Base-by-base conservation (phyloP, 805 yeast genomes). In the Debaryomyces prosopidis region DNA sequence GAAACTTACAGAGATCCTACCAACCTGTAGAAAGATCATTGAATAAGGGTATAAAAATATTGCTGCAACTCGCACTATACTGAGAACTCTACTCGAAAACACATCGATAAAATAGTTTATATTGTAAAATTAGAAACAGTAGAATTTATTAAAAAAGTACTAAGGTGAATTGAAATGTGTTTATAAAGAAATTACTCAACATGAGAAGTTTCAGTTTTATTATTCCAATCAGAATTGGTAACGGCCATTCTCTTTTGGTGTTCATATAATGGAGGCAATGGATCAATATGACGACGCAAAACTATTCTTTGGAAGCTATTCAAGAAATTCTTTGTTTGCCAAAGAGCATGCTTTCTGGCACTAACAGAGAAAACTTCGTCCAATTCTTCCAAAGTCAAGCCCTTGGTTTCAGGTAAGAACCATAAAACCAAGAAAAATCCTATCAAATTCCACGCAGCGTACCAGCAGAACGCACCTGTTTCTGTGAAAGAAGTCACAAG, bases 391-490 rank as follows among this genome's bases (percentile, higher is more conserved):
- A 86, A 76, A 0, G 91, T 83, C 50, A 82, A 76, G 27, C 81
- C 81, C 36, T 59, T 59, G 2, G 91, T 85, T 60, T 85, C 91
- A 2, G 90, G 87, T 47, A 85, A 69, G 61, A 85, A 71, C 76
- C 86, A 82, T 43, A 87, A 75, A 5, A 86, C 87, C 57, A 87
- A 55, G 67, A 82, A 80, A 71, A 82, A 83, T 0, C 87, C 88
- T 43, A 82, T 68, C 46, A 82, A 54, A 62, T 88, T 88, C 91
- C 92, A 85, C 11, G 85, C 96, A 1, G 94, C 96, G 59, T 87
- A 89, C 77, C 83, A 89, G 11, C 95, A 90, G 60, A 87, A 89
- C 3, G 95, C 95, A 64, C 96, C 96, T 52, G 84, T 88, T 2
- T 89, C 78, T 45, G 79, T 81, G 68, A 89, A 84, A 0, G 85